phyloP scores from a whole-genome alignment of 2,329 filamentous ascomycete species.

The Dactylellina drechsleri region DNA sequence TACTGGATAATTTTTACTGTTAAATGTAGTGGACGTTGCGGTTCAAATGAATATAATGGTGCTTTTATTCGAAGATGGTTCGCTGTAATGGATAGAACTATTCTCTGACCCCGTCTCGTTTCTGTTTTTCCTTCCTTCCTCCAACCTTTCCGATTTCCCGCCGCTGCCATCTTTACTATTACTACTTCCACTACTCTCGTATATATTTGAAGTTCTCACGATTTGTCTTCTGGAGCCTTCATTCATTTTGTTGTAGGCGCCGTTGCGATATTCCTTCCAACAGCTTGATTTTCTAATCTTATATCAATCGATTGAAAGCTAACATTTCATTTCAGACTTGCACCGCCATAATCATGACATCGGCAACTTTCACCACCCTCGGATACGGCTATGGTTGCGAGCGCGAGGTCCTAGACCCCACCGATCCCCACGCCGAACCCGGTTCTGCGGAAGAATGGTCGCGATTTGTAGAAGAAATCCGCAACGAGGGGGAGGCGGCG shows the following conservation, averaged over 20 bases:
- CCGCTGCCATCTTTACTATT: neutral
- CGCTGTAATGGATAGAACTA: neutral
- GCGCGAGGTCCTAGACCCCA: conserved; percentile 32
- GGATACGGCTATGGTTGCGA: conserved; percentile 29
- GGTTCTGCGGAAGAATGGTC: conserved; percentile 25
- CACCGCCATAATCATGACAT: neutral
- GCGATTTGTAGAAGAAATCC: conserved; percentile 9
- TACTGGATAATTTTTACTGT: too few species aligned
- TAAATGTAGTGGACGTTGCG: too few species aligned
- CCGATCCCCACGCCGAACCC: conserved; percentile 36
- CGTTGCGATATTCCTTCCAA: too few species aligned
- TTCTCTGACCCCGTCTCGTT: neutral
- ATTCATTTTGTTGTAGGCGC: too few species aligned
- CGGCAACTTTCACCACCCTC: neutral
- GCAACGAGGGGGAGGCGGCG: conserved; percentile 1
- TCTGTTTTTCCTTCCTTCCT: neutral
- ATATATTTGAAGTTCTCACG: too few species aligned
- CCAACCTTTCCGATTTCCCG: neutral
- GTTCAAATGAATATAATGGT: too few species aligned
- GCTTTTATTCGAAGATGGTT: too few species aligned
- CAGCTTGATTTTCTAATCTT: neutral
- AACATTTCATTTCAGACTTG: neutral
- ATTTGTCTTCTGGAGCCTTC: too few species aligned
- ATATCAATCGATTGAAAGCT: neutral
- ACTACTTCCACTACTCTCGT: neutral